phyloP scores from a whole-genome alignment of 164 flowering plant species.

The Kalanchoe fedtschenkoi region DNA sequence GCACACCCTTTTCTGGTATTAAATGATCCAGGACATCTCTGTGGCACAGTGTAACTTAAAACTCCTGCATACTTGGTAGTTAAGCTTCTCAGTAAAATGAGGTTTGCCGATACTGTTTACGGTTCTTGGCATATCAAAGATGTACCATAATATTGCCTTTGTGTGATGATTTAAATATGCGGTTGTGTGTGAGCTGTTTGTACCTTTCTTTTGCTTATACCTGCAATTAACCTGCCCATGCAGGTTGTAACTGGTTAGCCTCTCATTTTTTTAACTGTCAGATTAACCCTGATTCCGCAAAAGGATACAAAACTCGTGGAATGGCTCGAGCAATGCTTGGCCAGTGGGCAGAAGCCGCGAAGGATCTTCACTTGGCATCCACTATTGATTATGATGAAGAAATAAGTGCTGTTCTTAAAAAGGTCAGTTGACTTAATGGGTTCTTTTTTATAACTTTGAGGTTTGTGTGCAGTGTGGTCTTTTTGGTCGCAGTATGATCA shows the following conservation, averaged over 20 bases:
- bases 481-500: neutral
- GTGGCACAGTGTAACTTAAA: too few relatives aligned
- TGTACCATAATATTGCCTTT: neutral
- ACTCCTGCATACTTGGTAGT: neutral
- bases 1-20: neutral
- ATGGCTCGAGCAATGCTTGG: slow-evolving; percentile 91
- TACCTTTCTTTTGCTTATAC: neutral
- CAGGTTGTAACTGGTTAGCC: neutral
- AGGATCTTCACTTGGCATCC: slow-evolving; percentile 91
- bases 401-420: slow-evolving; percentile 69
- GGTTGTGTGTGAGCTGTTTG: neutral
- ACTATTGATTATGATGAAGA: slow-evolving; percentile 89
- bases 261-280: slow-evolving; percentile 12
- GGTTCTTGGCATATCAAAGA: neutral
- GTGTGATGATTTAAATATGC: neutral
- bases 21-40: neutral
- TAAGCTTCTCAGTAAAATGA: neutral
- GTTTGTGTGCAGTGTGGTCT: neutral
- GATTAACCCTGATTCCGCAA: slow-evolving; percentile 98
- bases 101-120: neutral
- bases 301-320: slow-evolving; percentile 94
- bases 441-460: neutral
- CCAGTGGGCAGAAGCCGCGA: slow-evolving; percentile 86
- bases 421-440: slow-evolving; percentile 26
- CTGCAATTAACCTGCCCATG: too few relatives aligned